These are phyloP conservation scores for Vitis amurensis DNA, from an alignment of 164 flowering plant species.

Conservation along the genomic window DNA sequence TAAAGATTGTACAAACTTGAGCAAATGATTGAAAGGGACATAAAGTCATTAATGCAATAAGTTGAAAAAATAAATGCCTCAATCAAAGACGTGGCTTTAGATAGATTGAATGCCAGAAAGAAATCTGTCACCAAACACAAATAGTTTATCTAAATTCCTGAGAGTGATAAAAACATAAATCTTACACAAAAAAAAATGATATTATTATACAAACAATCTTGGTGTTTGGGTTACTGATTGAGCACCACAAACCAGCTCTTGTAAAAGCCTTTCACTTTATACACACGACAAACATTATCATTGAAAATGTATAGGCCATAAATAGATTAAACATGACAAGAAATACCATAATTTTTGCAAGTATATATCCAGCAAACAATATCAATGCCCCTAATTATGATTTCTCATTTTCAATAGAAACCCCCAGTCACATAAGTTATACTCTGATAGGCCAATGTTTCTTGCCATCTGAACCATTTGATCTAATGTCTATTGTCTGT, in stretches of 20 bases:
- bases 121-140: not conserved
- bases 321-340: not conserved
- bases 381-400: not conserved
- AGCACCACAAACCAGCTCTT: not conserved
- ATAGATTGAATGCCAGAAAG: not conserved
- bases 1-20: not conserved
- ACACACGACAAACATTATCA: not conserved
- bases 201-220: too few species aligned
- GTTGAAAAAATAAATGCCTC: not conserved
- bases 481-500: too few species aligned
- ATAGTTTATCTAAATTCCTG: not conserved
- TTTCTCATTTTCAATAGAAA: too few species aligned
- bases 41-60: not conserved
- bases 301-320: not conserved
- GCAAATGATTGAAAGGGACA: not conserved
- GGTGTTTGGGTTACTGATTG: too few species aligned
- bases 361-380: too few species aligned
- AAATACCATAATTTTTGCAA: too few species aligned
- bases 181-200: not conserved
- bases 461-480: too few species aligned
- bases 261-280: not conserved
- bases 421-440: too few species aligned
- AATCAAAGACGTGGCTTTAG: not conserved
- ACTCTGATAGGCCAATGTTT: too few species aligned
- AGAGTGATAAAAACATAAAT: not conserved